Conservation (phyloP, 1,139 yeast species). For the Candida anutae region DNA sequence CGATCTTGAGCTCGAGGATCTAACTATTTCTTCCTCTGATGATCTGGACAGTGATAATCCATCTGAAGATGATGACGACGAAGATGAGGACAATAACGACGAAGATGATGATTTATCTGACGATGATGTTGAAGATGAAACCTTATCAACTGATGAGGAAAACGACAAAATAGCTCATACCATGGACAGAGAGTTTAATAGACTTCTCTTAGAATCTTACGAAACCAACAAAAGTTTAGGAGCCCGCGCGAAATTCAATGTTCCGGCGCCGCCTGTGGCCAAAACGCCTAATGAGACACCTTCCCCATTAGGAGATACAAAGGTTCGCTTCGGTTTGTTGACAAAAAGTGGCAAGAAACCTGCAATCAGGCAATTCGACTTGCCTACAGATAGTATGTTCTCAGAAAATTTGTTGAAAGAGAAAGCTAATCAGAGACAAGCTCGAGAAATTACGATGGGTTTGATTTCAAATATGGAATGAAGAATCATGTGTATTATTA, state of each 20-base stretch:
- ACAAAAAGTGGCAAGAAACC: slow-evolving; percentile 44
- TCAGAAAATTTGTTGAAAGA: slow-evolving; percentile 31
- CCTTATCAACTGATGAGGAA: slow-evolving; percentile 39
- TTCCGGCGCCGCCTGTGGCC: slow-evolving; percentile 14
- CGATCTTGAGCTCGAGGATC: background rate
- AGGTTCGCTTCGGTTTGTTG: slow-evolving; percentile 45
- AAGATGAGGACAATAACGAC: slow-evolving; percentile 5
- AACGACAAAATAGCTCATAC: too few species aligned
- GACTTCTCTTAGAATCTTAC: slow-evolving; percentile 42
- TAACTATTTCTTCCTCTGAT: slow-evolving; percentile 2
- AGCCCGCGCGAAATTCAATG: slow-evolving; percentile 10
- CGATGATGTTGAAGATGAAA: slow-evolving; percentile 20
- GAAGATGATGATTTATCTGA: slow-evolving; percentile 7
- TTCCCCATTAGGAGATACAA: slow-evolving; percentile 3
- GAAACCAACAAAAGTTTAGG: slow-evolving; percentile 18
- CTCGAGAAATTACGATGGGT: slow-evolving; percentile 34
- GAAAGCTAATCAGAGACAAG: slow-evolving; percentile 24
- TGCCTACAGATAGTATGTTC: slow-evolving; percentile 44
- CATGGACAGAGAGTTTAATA: slow-evolving; percentile 48
- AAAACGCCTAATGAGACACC: background rate
- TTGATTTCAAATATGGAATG: slow-evolving; percentile 33
- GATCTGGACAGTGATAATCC: slow-evolving; percentile 1
- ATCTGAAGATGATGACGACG: slow-evolving; percentile 1
- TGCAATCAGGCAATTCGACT: slow-evolving; percentile 32
- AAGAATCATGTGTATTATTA: background rate